Conservation (phyloP, 768 basidiomycete genomes). For the Sistotremastrum suecicum region DNA sequence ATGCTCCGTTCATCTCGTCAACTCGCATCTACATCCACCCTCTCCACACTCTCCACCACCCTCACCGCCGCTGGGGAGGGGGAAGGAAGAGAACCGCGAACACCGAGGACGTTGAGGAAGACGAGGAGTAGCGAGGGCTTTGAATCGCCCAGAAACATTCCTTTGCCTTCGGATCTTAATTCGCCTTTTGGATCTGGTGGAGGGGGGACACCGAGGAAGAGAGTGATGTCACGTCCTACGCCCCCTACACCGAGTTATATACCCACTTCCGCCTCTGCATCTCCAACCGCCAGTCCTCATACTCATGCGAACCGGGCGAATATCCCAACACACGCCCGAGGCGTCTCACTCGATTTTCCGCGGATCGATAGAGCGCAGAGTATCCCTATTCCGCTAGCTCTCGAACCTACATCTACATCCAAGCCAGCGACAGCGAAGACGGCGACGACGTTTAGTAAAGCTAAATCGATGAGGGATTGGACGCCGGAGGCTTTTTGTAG, state of each 20-base stretch:
- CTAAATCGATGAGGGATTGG: constrained; percentile 40
- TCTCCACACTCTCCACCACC: constrained; percentile 16
- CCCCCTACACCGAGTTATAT: constrained; percentile 15
- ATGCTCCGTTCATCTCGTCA: constrained; percentile 81
- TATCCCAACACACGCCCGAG: constrained; percentile 32
- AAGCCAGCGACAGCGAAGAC: constrained; percentile 23
- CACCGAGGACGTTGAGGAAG: constrained; percentile 47
- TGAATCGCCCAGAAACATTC: constrained; percentile 34
- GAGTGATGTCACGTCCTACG: constrained; percentile 17
- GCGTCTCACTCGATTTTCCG: constrained; percentile 42
- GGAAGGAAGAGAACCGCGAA: constrained; percentile 16
- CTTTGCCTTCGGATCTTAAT: constrained; percentile 20
- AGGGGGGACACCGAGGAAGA: constrained; percentile 16
- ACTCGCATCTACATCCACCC: constrained; percentile 26
- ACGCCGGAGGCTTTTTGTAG: constrained; percentile 56
- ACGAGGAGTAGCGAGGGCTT: constrained; percentile 65
- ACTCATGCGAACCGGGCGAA: constrained; percentile 15
- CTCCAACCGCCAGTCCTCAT: constrained; percentile 15
- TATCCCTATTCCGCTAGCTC: constrained; percentile 17
- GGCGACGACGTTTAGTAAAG: constrained; percentile 29
- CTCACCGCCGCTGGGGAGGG: constrained; percentile 7
- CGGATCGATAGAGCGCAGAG: constrained; percentile 37
- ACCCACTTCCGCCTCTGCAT: too few relatives aligned
- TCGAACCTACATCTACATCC: constrained; percentile 27
- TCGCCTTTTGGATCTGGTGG: constrained; percentile 14